These are phyloP conservation scores for Fusarium floridanum DNA, from an alignment of 2,329 filamentous ascomycete genomes.

Conservation along the genomic window DNA sequence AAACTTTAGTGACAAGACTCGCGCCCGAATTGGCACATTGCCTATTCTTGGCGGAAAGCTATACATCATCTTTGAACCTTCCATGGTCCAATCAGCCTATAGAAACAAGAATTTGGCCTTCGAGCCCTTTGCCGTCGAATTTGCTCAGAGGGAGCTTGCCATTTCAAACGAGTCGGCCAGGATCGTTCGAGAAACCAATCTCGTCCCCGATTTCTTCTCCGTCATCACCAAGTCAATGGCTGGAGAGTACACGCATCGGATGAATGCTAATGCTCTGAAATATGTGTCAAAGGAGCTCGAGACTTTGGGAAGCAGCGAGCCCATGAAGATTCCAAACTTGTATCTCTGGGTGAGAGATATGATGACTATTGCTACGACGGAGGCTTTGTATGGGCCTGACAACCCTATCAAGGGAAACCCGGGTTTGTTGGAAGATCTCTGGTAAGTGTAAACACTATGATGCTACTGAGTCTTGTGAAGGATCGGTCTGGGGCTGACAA, in stretches of 20 bases:
- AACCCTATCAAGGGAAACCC: constrained; percentile 18
- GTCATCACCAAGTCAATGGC: constrained; percentile 52
- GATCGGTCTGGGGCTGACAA: neutral
- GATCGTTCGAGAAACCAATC: constrained; percentile 37
- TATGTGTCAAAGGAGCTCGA: constrained; percentile 50
- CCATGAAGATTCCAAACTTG: constrained; percentile 27
- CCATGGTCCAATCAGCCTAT: constrained; percentile 56
- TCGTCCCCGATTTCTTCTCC: constrained; percentile 53
- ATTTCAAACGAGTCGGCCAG: constrained; percentile 46
- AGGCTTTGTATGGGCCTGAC: constrained; percentile 27
- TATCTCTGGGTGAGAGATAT: constrained; percentile 54
- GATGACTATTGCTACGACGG: constrained; percentile 28
- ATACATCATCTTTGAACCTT: constrained; percentile 60
- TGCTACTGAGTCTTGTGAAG: neutral
- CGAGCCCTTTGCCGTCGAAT: constrained; percentile 55
- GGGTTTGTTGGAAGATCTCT: constrained; percentile 13
- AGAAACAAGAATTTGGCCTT: constrained; percentile 59
- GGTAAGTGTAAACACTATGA: neutral
- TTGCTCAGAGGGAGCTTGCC: constrained; percentile 54
- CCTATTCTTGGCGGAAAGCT: constrained; percentile 58
- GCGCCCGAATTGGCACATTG: constrained; percentile 57
- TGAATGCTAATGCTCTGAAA: constrained; percentile 53
- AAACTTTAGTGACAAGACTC: constrained; percentile 6
- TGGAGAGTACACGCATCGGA: constrained; percentile 48
- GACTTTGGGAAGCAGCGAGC: constrained; percentile 14